A percentile compares a stretch with the other conserved stretches of the same genome.
phyloP scores from a whole-genome alignment of 2,329 filamentous ascomycete species.

The Torrubiellomyces zombiae region DNA sequence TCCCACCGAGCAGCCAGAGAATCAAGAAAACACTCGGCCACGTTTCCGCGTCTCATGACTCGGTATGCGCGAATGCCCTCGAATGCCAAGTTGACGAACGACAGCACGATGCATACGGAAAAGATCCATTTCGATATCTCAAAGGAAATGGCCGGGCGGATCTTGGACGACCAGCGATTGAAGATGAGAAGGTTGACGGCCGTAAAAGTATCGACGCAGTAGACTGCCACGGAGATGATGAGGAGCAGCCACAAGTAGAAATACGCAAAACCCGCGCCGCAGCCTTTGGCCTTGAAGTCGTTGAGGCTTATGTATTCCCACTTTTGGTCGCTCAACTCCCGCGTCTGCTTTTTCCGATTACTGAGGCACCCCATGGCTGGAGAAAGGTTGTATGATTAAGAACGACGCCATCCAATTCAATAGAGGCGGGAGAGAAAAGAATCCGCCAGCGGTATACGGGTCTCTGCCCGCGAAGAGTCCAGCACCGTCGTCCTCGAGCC shows the following conservation, averaged over 20 bases:
- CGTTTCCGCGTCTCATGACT: constrained; percentile 69
- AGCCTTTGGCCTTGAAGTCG: constrained; percentile 76
- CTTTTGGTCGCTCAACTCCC: constrained; percentile 68
- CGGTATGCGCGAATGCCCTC: constrained; percentile 66
- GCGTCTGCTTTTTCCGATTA: constrained; percentile 41
- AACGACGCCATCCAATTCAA: too few relatives aligned
- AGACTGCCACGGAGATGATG: constrained; percentile 65
- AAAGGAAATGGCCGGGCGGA: constrained; percentile 63
- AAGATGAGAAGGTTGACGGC: constrained; percentile 82
- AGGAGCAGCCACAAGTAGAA: constrained; percentile 70
- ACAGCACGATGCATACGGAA: constrained; percentile 77
- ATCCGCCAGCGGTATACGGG: too few relatives aligned
- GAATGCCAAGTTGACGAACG: constrained; percentile 64
- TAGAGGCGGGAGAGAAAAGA: too few relatives aligned
- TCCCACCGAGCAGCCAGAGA: constrained; percentile 72
- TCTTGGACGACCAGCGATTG: constrained; percentile 72
- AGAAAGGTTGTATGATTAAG: constrained; percentile 6
- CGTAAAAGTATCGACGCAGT: constrained; percentile 81
- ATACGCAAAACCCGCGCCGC: constrained; percentile 65
- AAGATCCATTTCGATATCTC: constrained; percentile 88
- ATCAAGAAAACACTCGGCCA: constrained; percentile 85
- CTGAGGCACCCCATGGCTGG: constrained; percentile 54
- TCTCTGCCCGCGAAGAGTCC: too few relatives aligned
- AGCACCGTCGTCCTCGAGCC: too few relatives aligned
- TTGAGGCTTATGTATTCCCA: constrained; percentile 72